Conservation (phyloP, 345 rosid species). For the Gossypium ekmanianum region DNA sequence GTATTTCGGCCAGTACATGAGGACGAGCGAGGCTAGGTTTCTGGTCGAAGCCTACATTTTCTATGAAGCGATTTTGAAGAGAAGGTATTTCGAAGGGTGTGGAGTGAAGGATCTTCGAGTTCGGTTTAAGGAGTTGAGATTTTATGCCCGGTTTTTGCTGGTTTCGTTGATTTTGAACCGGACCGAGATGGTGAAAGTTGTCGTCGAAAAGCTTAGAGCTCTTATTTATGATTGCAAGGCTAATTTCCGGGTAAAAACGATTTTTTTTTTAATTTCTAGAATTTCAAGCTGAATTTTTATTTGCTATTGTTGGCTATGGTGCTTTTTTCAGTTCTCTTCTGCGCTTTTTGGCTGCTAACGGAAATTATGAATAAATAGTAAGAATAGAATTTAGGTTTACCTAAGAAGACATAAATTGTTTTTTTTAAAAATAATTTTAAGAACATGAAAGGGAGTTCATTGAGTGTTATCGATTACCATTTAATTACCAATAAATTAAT, state of each 20-base stretch:
- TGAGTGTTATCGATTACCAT: not conserved
- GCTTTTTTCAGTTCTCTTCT: not conserved
- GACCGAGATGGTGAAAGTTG: slow-evolving; percentile 49
- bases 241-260: slow-evolving; percentile 55
- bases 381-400: not conserved
- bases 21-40: slow-evolving; percentile 83
- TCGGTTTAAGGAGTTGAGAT: slow-evolving; percentile 80
- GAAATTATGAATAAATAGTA: not conserved
- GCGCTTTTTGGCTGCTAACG: not conserved
- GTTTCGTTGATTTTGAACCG: slow-evolving; percentile 74
- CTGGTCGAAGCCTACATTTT: slow-evolving; percentile 85
- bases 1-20: slow-evolving; percentile 88
- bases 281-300: not conserved
- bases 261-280: not conserved
- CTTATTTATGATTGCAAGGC: slow-evolving; percentile 69
- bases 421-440: not conserved
- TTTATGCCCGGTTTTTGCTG: slow-evolving; percentile 80
- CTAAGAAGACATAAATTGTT: not conserved
- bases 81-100: slow-evolving; percentile 72
- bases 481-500: slow-evolving; percentile 4
- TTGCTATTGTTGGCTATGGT: not conserved
- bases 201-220: slow-evolving; percentile 45
- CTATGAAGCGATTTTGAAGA: slow-evolving; percentile 78
- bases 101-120: slow-evolving; percentile 64
- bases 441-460: not conserved